Conservation (phyloP, 2,329 filamentous ascomycete species). For the Calonectria fujianensis region DNA sequence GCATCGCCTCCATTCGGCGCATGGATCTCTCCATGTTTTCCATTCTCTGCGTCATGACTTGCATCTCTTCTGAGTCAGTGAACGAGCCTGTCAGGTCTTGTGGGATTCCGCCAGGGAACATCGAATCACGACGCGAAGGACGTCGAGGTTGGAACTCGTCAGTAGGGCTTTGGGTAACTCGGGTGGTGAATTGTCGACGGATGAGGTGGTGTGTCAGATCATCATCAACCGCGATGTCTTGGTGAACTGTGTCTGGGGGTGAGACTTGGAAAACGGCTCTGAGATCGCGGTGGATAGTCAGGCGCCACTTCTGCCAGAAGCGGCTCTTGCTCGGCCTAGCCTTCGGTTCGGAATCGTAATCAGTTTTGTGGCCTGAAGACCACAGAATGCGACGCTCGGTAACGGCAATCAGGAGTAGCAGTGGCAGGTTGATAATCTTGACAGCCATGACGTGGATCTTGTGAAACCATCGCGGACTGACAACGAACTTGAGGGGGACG, state of each 20-base stretch:
- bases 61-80: slow-evolving; percentile 66
- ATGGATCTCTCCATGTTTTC: slow-evolving; percentile 71
- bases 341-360: slow-evolving; percentile 45
- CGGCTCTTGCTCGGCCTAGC: slow-evolving; percentile 59
- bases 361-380: slow-evolving; percentile 58
- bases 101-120: slow-evolving; percentile 69
- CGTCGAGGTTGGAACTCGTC: slow-evolving; percentile 59
- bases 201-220: slow-evolving; percentile 76
- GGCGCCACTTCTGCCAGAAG: slow-evolving; percentile 81
- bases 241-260: slow-evolving; percentile 76
- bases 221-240: slow-evolving; percentile 76
- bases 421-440: slow-evolving; percentile 83
- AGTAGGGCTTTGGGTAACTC: slow-evolving; percentile 63
- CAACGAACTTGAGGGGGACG: slow-evolving; percentile 85
- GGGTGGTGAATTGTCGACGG: slow-evolving; percentile 70
- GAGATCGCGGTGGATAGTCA: slow-evolving; percentile 83
- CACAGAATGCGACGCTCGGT: slow-evolving; percentile 83
- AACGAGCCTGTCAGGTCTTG: slow-evolving; percentile 70
- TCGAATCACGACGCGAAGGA: slow-evolving; percentile 72
- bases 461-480: slow-evolving; percentile 90
- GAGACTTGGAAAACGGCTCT: slow-evolving; percentile 83
- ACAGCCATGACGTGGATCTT: slow-evolving; percentile 89
- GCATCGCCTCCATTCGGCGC: slow-evolving; percentile 68
- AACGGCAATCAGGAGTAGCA: slow-evolving; percentile 82
- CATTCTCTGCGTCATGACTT: slow-evolving; percentile 66